Evolutionary conservation across 306 rosid genomes (phyloP).

Genomic region (Alnus glutinosa): DNA sequence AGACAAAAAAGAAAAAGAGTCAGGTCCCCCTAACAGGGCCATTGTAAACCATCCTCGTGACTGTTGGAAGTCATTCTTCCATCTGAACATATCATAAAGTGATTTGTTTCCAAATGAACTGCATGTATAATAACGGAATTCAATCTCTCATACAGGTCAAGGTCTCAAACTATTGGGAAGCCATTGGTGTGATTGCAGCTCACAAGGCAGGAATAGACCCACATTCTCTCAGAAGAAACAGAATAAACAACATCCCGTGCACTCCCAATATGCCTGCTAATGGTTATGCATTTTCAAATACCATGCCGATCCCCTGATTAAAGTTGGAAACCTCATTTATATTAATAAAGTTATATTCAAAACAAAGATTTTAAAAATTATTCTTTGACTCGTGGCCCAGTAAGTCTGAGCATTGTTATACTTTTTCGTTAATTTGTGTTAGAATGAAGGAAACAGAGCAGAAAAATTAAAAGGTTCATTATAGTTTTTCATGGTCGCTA

Average conservation of each 20-base stretch:
- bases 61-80: background rate
- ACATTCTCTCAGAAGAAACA: constrained; percentile 65
- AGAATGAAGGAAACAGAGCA: background rate
- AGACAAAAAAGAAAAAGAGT: background rate
- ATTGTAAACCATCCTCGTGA: background rate
- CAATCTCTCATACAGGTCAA: constrained; percentile 55
- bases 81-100: background rate
- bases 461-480: background rate
- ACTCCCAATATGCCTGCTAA: constrained; percentile 38
- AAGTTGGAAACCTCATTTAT: background rate
- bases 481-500: background rate
- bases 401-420: background rate
- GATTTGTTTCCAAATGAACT: constrained; percentile 7
- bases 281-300: constrained; percentile 46
- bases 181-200: constrained; percentile 81
- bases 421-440: background rate
- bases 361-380: background rate
- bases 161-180: constrained; percentile 95
- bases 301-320: constrained; percentile 23
- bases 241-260: constrained; percentile 50
- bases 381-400: constrained; percentile 13
- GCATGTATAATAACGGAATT: constrained; percentile 20
- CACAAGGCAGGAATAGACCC: constrained; percentile 95
- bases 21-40: background rate
- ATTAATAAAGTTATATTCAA: no score